These are phyloP conservation scores for Umbilicaria muhlenbergii DNA, from an alignment of 495 filamentous ascomycete genomes.

Conservation along the genomic window DNA sequence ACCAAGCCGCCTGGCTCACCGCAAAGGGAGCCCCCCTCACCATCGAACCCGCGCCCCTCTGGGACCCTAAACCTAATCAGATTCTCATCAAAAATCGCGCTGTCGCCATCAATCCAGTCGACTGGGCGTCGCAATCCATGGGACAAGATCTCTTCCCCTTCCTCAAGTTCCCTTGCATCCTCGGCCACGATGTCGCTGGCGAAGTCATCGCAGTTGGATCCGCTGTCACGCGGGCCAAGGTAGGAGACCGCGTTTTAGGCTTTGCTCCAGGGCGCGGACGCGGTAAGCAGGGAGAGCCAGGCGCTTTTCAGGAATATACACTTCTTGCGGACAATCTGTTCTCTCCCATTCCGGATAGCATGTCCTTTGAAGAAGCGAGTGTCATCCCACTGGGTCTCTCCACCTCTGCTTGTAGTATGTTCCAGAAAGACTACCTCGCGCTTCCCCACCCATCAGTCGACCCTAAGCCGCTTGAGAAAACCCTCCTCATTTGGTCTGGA, in stretches of 20 bases:
- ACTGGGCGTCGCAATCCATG: slow-evolving; percentile 26
- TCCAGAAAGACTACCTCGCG: slow-evolving; percentile 22
- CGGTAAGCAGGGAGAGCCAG: slow-evolving; percentile 9
- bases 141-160: slow-evolving; percentile 11
- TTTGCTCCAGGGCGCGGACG: background rate
- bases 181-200: slow-evolving; percentile 41
- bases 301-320: slow-evolving; percentile 34
- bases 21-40: slow-evolving; percentile 16
- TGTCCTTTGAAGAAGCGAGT: slow-evolving; percentile 30
- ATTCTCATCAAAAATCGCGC: slow-evolving; percentile 27
- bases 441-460: slow-evolving; percentile 16
- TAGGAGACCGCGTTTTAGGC: background rate
- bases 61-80: slow-evolving; percentile 15
- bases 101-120: slow-evolving; percentile 31
- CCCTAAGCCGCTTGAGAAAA: slow-evolving; percentile 20
- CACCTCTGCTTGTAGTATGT: slow-evolving; percentile 38
- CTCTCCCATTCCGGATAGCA: slow-evolving; percentile 26
- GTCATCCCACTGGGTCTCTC: slow-evolving; percentile 38
- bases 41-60: slow-evolving; percentile 20
- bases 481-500: slow-evolving; percentile 45
- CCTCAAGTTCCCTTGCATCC: slow-evolving; percentile 28
- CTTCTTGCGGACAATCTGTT: slow-evolving; percentile 19
- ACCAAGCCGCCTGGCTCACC: slow-evolving; percentile 23
- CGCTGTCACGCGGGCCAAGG: background rate
- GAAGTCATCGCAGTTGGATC: slow-evolving; percentile 11